A percentile compares a stretch with the other conserved stretches of the same genome.
These are phyloP conservation scores for Viola odorata DNA, from an alignment of 345 rosid genomes.

Conservation along the genomic window DNA sequence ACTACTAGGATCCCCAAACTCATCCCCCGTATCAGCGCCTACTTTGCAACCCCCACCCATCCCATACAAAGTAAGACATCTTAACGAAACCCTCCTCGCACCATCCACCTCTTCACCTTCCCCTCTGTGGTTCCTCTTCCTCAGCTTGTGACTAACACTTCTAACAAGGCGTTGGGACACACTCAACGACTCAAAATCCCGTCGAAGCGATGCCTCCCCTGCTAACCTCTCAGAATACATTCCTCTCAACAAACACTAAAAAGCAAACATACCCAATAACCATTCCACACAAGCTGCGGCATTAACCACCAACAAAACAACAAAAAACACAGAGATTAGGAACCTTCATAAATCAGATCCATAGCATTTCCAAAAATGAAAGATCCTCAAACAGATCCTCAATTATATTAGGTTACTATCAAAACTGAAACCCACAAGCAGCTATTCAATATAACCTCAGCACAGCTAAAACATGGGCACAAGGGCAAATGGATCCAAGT, in stretches of 20 bases:
- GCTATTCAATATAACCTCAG: no score
- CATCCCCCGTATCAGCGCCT: slow-evolving; percentile 80
- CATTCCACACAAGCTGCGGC: not conserved
- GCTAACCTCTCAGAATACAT: slow-evolving; percentile 45
- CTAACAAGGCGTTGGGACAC: slow-evolving; percentile 70
- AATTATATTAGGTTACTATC: no score
- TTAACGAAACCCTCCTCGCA: slow-evolving; percentile 48
- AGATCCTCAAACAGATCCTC: no score
- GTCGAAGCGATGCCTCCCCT: slow-evolving; percentile 50
- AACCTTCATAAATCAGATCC: no score
- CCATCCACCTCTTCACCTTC: slow-evolving; percentile 54
- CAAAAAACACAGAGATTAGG: no score
- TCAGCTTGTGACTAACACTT: slow-evolving; percentile 71
- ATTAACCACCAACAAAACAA: no score
- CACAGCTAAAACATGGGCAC: no score
- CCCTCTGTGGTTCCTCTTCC: slow-evolving; percentile 43
- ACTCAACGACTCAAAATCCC: slow-evolving; percentile 61
- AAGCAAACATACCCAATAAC: slow-evolving; percentile 6
- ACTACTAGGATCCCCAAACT: slow-evolving; percentile 61
- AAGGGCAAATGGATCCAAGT: no score
- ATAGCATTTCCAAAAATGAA: no score
- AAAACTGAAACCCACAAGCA: no score
- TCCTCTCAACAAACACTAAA: slow-evolving; percentile 8
- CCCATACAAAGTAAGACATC: slow-evolving; percentile 65
- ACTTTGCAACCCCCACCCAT: slow-evolving; percentile 94